phyloP scores from a whole-genome alignment of 768 basidiomycete species.

The Lactarius evosmus region DNA sequence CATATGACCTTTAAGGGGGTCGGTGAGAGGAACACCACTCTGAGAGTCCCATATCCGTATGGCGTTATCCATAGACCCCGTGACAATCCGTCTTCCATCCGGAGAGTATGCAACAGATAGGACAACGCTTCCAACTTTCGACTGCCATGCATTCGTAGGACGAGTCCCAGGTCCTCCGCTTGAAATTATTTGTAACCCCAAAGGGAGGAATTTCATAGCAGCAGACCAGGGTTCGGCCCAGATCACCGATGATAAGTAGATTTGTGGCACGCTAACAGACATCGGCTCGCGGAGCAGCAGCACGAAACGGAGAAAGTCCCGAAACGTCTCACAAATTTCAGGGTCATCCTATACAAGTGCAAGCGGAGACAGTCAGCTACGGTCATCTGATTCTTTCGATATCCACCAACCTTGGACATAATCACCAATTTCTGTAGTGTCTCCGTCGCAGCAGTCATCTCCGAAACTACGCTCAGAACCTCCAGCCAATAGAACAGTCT shows the following conservation, averaged over 20 bases:
- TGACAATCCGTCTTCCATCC: background rate
- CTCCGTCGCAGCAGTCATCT: background rate
- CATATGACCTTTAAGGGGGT: background rate
- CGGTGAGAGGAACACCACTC: background rate
- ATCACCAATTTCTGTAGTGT: background rate
- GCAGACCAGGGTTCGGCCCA: too few species aligned
- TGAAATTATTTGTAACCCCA: too few species aligned
- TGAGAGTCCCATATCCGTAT: background rate
- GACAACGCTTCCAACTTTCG: background rate
- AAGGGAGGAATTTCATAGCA: background rate
- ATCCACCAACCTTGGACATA: background rate
- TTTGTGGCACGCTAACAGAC: too few species aligned
- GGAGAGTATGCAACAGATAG: background rate
- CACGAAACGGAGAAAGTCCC: background rate
- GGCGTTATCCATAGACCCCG: background rate
- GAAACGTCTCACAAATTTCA: background rate
- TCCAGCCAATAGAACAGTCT: background rate
- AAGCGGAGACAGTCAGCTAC: background rate
- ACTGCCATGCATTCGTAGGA: background rate
- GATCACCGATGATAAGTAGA: too few species aligned
- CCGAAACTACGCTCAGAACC: background rate
- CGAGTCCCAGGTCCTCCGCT: background rate
- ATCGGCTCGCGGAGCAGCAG: background rate
- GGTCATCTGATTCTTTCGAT: background rate
- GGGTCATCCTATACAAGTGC: background rate